Percentiles rank a stretch among this genome's conserved stretches.
Conservation (phyloP, 202 grass and related monocot species). For the Zoysia matrella region DNA sequence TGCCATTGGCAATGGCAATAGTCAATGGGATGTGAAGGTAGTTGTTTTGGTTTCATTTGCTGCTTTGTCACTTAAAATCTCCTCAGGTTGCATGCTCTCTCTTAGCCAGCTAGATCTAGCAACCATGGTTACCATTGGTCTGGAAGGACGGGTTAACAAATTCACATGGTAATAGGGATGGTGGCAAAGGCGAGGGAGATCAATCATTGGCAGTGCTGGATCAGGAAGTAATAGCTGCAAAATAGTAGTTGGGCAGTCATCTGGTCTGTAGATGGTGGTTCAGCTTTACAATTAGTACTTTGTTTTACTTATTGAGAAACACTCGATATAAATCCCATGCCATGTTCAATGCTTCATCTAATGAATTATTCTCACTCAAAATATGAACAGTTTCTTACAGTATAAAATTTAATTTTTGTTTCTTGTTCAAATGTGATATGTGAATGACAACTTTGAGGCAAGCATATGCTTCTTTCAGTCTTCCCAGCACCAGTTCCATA, state of each 20-base stretch:
- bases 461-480: neutral
- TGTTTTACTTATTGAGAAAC: conserved; percentile 7
- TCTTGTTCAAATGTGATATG: neutral
- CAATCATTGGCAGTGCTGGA: conserved; percentile 14
- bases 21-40: neutral
- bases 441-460: conserved; percentile 3
- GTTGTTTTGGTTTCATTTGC: neutral
- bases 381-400: neutral
- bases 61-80: neutral
- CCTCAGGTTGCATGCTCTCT: neutral
- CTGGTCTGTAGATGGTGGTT: neutral
- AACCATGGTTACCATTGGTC: neutral
- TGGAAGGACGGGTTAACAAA: neutral
- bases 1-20: neutral
- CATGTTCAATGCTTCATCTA: neutral
- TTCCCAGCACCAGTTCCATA: neutral
- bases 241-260: neutral
- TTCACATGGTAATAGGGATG: neutral
- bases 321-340: neutral
- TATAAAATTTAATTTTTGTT: neutral
- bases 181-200: neutral
- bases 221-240: neutral
- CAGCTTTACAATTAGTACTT: neutral
- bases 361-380: neutral
- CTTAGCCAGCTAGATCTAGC: neutral